Base-by-base conservation (phyloP, 1,284 basidiomycete genomes). In the Cronartium quercuum region DNA sequence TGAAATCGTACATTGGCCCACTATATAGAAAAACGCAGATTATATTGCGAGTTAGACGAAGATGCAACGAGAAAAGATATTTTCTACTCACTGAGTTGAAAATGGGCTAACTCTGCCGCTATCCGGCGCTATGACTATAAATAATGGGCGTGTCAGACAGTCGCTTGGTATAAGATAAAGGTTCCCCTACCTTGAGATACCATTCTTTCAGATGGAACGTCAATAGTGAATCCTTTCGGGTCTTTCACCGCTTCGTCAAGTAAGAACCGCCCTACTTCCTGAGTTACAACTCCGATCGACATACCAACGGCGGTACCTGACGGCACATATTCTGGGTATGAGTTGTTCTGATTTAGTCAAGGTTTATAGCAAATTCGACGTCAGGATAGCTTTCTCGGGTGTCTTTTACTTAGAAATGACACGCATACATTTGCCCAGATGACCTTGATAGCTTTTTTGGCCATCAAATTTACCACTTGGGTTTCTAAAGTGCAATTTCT, bases 1-100 rank as follows among this genome's bases (percentile, higher is more conserved):
- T 40, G 24, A 68, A 61, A 57, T 75, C 73, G 57, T 67, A 75
- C 73, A 63, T 68, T 10, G 73, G 73, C 1, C 73, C 73, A 57
- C 73, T 75, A 51, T 24, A 9, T 24, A 62, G 41, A 21, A 37
- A 24, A 10, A 13, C 51, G 12, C 21, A 24, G n/a, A 57, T 21
- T 24, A n/a, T 24, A 24, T n/a, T 15, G 38, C 38, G 29, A 62
- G 35, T 37, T 34, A 35, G 9, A 35, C 38, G 34, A 38, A 62
- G n/a, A 5, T 21, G 34, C 12, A 12, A 6, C 34, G 34, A 10
- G 51, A 10, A n/a, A 57, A 57, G 1, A 21, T 10, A 24, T 10
- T 24, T n/a, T 61, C 47, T 13, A 34, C 73, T 75, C 38, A 75
- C 73, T 75, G 66, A 37, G 61, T 67, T 2, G 73, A 75, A 58